phyloP scores from a whole-genome alignment of 306 rosid species.

The Astragalus glycyphyllos region DNA sequence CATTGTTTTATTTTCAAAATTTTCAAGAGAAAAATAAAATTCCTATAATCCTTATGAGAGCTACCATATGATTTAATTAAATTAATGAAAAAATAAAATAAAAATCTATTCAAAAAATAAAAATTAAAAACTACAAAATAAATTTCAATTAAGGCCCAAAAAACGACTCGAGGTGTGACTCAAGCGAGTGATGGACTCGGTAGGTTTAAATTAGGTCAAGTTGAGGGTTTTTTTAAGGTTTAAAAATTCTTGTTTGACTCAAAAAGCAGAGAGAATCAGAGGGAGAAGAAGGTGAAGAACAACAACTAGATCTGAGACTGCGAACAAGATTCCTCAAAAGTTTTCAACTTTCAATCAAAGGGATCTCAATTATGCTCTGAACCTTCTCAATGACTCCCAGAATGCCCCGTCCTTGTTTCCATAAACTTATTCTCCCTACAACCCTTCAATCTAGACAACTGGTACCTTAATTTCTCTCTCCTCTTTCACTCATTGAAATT shows the following conservation, averaged over 20 bases:
- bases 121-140: too few species aligned
- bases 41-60: too few species aligned
- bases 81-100: too few species aligned
- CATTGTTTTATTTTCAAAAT: too few species aligned
- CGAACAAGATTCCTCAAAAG: slow-evolving; percentile 13
- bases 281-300: slow-evolving; percentile 42
- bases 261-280: slow-evolving; percentile 48
- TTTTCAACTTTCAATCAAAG: slow-evolving; percentile 41
- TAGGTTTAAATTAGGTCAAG: slow-evolving; percentile 60
- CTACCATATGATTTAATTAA: too few species aligned
- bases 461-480: slow-evolving; percentile 55
- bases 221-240: slow-evolving; percentile 47
- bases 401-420: slow-evolving; percentile 80
- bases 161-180: not conserved
- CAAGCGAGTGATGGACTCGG: slow-evolving; percentile 39
- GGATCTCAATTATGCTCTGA: slow-evolving; percentile 45
- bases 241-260: slow-evolving; percentile 63
- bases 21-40: too few species aligned
- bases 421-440: slow-evolving; percentile 73
- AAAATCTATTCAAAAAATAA: too few species aligned
- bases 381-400: slow-evolving; percentile 25
- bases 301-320: slow-evolving; percentile 55
- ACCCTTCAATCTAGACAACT: slow-evolving; percentile 72
- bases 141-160: too few species aligned
- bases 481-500: not conserved